These are phyloP conservation scores for Cornus florida DNA, from an alignment of 148 eudicot genomes.

Conservation along the genomic window DNA sequence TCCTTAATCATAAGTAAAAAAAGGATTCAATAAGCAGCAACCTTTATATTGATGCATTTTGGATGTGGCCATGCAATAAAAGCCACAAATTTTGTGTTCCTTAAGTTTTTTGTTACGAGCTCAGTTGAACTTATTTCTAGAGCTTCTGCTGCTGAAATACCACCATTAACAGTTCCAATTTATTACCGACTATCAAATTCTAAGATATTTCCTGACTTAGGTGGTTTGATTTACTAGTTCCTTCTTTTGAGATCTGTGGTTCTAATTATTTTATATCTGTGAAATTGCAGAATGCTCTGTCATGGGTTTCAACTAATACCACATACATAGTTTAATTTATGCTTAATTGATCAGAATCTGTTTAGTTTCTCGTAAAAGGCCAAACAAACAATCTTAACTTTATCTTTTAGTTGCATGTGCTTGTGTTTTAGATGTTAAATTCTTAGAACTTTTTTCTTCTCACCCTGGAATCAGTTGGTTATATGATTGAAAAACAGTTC, in stretches of 20 bases:
- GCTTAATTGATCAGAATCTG: not conserved
- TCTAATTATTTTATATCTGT: not conserved
- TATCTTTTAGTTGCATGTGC: not conserved
- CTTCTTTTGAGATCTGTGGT: constrained; percentile 2
- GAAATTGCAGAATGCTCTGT: not conserved
- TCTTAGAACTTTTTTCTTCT: not conserved
- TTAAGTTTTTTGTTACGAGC: not conserved
- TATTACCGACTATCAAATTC: not conserved
- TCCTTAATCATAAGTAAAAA: not conserved
- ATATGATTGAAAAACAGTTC: not conserved
- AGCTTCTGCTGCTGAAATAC: not conserved
- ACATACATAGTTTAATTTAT: not conserved
- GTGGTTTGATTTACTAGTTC: not conserved
- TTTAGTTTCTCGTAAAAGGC: not conserved
- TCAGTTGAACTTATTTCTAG: not conserved
- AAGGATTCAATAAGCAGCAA: not conserved
- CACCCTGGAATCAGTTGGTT: constrained; percentile 1
- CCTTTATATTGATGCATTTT: not conserved
- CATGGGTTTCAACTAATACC: not conserved
- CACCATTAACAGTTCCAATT: not conserved
- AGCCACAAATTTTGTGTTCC: not conserved
- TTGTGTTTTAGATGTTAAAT: not conserved
- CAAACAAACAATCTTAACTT: not conserved
- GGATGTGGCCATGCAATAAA: not conserved
- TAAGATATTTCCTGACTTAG: not conserved